Percentiles rank a stretch among this genome's conserved stretches.
Evolutionary conservation across 768 basidiomycete species (phyloP).

Genomic region (Mycena latifolia): DNA sequence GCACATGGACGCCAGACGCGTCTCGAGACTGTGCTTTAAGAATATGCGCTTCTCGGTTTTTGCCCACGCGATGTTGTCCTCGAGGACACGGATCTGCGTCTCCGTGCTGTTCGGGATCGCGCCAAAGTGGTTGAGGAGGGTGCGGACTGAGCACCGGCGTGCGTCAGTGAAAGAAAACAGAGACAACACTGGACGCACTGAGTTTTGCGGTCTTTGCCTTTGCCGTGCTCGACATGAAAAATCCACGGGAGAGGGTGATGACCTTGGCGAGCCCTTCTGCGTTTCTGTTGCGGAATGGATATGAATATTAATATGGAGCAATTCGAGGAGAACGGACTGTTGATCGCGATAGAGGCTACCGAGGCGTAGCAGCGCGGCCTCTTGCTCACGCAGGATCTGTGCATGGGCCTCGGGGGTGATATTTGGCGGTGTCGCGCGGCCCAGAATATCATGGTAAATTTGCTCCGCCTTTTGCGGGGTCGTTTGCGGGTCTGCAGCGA

Average conservation of each 20-base stretch:
- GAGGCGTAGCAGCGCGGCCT: constrained; percentile 85
- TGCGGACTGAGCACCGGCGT: constrained; percentile 73
- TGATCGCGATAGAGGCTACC: constrained; percentile 90
- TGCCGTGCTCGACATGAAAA: constrained; percentile 93
- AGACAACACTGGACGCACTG: constrained; percentile 62
- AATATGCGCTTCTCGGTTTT: constrained; percentile 94
- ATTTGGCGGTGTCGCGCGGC: constrained; percentile 48
- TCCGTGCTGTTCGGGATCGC: constrained; percentile 80
- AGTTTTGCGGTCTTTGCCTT: constrained; percentile 98
- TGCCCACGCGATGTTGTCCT: constrained; percentile 95
- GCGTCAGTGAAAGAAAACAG: not conserved
- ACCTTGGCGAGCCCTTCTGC: constrained; percentile 87
- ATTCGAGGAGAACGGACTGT: constrained; percentile 62
- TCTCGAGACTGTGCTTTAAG: constrained; percentile 94
- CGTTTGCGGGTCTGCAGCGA: constrained; percentile 63
- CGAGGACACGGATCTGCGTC: constrained; percentile 86
- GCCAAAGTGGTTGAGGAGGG: constrained; percentile 91
- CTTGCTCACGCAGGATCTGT: constrained; percentile 81
- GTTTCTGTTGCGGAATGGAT: constrained; percentile 65
- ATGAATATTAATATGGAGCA: not conserved
- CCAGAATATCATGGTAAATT: constrained; percentile 80
- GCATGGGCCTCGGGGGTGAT: constrained; percentile 57
- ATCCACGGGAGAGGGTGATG: constrained; percentile 83
- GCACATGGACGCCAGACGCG: constrained; percentile 83
- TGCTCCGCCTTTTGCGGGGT: constrained; percentile 75